Base-by-base conservation (phyloP, 2,329 filamentous ascomycete species). In the Thermothelomyces thermophilus region DNA sequence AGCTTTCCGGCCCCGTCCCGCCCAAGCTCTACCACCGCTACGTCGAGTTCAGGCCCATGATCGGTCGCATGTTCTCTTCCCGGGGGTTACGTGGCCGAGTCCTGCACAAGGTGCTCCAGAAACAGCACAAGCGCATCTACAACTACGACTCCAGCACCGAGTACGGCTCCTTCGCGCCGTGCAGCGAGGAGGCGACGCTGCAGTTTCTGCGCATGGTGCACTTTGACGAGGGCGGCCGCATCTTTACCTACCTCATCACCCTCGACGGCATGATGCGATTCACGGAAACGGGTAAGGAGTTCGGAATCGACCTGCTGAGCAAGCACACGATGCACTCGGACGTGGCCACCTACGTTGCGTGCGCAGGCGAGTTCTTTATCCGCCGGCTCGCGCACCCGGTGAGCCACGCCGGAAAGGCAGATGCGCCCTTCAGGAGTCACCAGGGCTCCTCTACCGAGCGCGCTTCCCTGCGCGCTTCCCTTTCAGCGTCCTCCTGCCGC, bases 261-360 rank as follows among this genome's bases (percentile, higher is more conserved):
- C 76, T 96, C 6, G 91, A 97, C 62, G 86, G 85, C 5, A 75
- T 91, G 46, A 79, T 94, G 63, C 84, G 90, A 40, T 96, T 96
- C 68, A 96, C 91, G 1, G 91, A 96, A 67, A 97, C 91, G 0
- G 91, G 91, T 26, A 93, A 93, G 60, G 90, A 96, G 62, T 96
- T 96, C 52, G 89, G 90, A 46, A 89, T 97, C 61, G 91, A 96
- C 68, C 74, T 96, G 66, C 70, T 97, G 61, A 90, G 84, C 66
- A 97, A 97, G 66, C 91, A 97, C 67, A 95, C 89, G 35, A 95
- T 97, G 89, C 91, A 97, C 70, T 91, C 87, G 57, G 84, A 96
- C 66, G 90, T 95, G 1, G 86, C 83, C 31, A 86, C 87, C 2
- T 95, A 95, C 65, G 88, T 96, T 56, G 91, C 90, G 19, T 96